Percentiles rank a stretch among this genome's conserved stretches.
These are phyloP conservation scores for Candida boleticola DNA, from an alignment of 805 yeast genomes.

Conservation along the genomic window DNA sequence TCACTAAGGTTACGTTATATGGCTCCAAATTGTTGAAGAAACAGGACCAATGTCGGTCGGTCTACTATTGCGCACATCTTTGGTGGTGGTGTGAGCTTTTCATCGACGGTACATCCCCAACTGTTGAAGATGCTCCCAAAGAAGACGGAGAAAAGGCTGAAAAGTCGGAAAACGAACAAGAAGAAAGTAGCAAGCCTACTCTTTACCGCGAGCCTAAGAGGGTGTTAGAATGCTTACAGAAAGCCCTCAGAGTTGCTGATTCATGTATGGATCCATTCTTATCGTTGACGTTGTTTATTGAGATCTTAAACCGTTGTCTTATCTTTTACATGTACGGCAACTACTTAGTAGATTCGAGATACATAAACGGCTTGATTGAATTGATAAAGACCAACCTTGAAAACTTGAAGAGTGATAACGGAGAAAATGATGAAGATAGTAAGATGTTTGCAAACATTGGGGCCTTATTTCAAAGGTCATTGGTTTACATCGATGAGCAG, in stretches of 20 bases:
- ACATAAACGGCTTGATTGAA: slow-evolving; percentile 84
- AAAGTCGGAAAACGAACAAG: slow-evolving; percentile 18
- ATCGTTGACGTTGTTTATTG: slow-evolving; percentile 81
- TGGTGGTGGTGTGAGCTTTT: slow-evolving; percentile 84
- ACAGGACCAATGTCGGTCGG: slow-evolving; percentile 93
- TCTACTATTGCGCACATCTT: slow-evolving; percentile 80
- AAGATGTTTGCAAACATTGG: slow-evolving; percentile 26
- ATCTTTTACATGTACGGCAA: slow-evolving; percentile 85
- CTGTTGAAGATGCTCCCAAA: slow-evolving; percentile 38
- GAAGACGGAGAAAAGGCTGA: slow-evolving; percentile 22
- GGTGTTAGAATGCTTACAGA: slow-evolving; percentile 87
- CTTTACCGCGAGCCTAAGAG: slow-evolving; percentile 53
- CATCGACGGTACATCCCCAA: slow-evolving; percentile 28
- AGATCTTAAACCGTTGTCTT: slow-evolving; percentile 80
- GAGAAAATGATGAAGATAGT: slow-evolving; percentile 16
- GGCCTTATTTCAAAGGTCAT: slow-evolving; percentile 59
- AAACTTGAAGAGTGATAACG: slow-evolving; percentile 31
- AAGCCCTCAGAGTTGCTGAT: slow-evolving; percentile 86
- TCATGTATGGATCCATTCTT: slow-evolving; percentile 81
- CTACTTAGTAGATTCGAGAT: slow-evolving; percentile 63
- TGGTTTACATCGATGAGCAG: slow-evolving; percentile 68
- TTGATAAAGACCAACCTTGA: slow-evolving; percentile 68
- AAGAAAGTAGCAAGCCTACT: slow-evolving; percentile 12
- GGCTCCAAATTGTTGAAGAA: slow-evolving; percentile 87
- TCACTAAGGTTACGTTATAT: slow-evolving; percentile 80